A percentile compares a stretch with the other conserved stretches of the same genome.
phyloP scores from a whole-genome alignment of 2,329 filamentous ascomycete genomes.

The Macrophomina phaseolina region DNA sequence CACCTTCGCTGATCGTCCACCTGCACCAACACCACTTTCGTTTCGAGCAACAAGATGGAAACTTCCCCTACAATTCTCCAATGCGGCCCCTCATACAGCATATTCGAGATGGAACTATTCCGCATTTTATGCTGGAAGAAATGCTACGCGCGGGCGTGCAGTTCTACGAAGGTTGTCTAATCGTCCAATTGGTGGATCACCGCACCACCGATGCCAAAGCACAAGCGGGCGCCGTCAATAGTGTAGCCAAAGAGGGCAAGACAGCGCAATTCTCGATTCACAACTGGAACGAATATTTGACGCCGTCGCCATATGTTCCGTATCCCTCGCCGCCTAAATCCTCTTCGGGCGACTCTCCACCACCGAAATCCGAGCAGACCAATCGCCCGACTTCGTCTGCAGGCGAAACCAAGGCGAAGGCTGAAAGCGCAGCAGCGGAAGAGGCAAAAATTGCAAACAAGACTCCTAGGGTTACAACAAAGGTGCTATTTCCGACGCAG shows the following conservation, averaged over 20 bases:
- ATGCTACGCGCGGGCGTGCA: constrained; percentile 72
- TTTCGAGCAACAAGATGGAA: constrained; percentile 89
- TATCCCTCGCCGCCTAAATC: constrained; percentile 57
- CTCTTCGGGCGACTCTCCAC: constrained; percentile 32
- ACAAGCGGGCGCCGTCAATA: constrained; percentile 52
- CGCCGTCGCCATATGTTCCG: constrained; percentile 82
- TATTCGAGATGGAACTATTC: constrained; percentile 75
- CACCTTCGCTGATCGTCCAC: constrained; percentile 86
- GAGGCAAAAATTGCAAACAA: constrained; percentile 49
- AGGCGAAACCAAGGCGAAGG: constrained; percentile 32
- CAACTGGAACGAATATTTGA: constrained; percentile 88
- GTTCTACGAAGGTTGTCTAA: constrained; percentile 94
- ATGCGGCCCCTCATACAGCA: constrained; percentile 85
- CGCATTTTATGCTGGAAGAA: constrained; percentile 85
- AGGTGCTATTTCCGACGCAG: constrained; percentile 84
- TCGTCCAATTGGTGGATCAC: constrained; percentile 92
- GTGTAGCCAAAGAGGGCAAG: constrained; percentile 62
- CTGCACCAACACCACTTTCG: constrained; percentile 82
- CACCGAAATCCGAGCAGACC: constrained; percentile 30
- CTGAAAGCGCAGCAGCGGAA: not conserved
- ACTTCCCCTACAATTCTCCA: constrained; percentile 88
- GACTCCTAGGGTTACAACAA: constrained; percentile 56
- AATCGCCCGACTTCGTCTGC: constrained; percentile 36
- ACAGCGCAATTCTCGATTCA: constrained; percentile 82
- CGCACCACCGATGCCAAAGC: constrained; percentile 68